Percentiles rank a stretch among this genome's conserved stretches.
Conservation (phyloP, 805 yeast genomes). For the Candida saitoana region DNA sequence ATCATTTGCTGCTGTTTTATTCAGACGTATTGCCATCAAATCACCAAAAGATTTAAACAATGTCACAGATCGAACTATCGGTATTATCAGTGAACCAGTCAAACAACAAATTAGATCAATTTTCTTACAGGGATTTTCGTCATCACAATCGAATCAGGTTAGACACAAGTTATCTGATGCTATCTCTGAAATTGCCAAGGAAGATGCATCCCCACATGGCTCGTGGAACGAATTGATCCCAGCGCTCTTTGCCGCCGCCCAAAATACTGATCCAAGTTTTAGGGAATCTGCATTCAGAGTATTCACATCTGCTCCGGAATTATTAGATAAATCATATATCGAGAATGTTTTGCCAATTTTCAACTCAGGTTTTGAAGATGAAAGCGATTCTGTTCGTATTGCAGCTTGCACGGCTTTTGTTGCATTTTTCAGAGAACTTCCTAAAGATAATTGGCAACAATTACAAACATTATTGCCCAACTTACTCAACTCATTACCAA, state of each 20-base stretch:
- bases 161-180: constrained; percentile 94
- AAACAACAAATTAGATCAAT: constrained; percentile 58
- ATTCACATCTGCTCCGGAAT: constrained; percentile 76
- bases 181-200: constrained; percentile 83
- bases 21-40: constrained; percentile 79
- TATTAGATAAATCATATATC: constrained; percentile 59
- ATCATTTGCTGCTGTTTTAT: constrained; percentile 81
- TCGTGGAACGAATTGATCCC: constrained; percentile 79
- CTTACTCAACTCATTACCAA: constrained; percentile 80
- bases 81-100: constrained; percentile 57
- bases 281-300: constrained; percentile 92
- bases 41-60: constrained; percentile 65
- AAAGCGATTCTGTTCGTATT: constrained; percentile 77
- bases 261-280: constrained; percentile 53
- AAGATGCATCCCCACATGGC: constrained; percentile 48
- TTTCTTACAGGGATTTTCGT: constrained; percentile 68
- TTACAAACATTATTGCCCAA: constrained; percentile 79
- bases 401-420: constrained; percentile 92
- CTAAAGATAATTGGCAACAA: constrained; percentile 72
- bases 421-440: constrained; percentile 77
- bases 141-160: constrained; percentile 66
- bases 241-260: constrained; percentile 64
- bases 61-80: constrained; percentile 75
- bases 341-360: constrained; percentile 63
- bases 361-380: constrained; percentile 75